Evolutionary conservation across 1,139 yeast species (phyloP), one percentile per base, ranked within the genome.

Genomic region (Magnusiomyces suaveolens): DNA sequence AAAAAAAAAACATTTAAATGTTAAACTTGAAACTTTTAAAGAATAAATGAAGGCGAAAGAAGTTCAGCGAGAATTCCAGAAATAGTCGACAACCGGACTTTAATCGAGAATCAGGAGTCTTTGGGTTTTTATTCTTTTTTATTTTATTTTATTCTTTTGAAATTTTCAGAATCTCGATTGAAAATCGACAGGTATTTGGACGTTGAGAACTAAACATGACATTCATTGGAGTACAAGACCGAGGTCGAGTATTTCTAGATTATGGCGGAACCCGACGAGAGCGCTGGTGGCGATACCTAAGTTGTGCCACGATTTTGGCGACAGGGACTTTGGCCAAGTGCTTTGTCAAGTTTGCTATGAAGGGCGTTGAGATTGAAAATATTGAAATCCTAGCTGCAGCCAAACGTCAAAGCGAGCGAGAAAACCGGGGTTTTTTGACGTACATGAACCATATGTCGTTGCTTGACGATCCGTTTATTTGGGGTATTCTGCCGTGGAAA

Each of bases 381-480:
- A 68, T 83, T 23, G 86, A 84, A 21, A 79, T 78, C 59, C 71
- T 89, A 24, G 86, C 83, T 57, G 70, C 66, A 29, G 95, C 94
- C 0, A 67, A 85, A 51, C 74, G 74, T 24, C 77, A 76, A 59
- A 83, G 94, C 1, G 71, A 84, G 54, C 61, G 64, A 1, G 94
- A 88, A 64, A 80, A 85, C 59, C 72, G 97, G 51, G 84, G 94
- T 0, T 68, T 90, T 2, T 63, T 90, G 56, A 88, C 97, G 0
- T 80, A 90, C n/a, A 88, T 90, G 95, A 92, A 92, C 67, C 98
- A 92, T 65, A 87, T 89, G 84, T 86, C 96, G 1, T 88, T 87
- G 55, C 84, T 89, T 26, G 98, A 92, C 66, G 98, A 92, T 64
- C 98, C 98, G 0, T 77, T 87, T 33, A 73, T 88, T 52, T 92